A percentile compares a stretch with the other conserved stretches of the same genome.
Conservation (phyloP, 352 stramenopile species). For the Phytopythium kandeliae region DNA sequence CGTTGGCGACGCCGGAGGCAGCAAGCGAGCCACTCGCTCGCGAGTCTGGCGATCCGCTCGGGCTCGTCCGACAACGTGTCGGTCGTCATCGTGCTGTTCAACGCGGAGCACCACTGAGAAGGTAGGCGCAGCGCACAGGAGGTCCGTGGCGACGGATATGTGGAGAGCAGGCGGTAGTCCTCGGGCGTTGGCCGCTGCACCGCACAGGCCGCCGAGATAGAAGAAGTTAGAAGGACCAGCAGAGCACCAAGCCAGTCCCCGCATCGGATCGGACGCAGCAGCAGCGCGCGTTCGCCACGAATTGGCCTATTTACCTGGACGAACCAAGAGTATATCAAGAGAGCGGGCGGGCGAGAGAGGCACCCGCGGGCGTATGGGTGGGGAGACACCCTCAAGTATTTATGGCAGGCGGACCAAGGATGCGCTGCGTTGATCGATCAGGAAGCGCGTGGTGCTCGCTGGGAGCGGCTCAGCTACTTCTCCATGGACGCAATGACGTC, state of each 20-base stretch:
- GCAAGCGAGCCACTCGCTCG: conserved; percentile 78
- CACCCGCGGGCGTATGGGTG: not conserved
- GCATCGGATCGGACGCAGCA: too few species aligned
- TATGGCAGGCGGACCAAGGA: too few species aligned
- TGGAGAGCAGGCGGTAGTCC: not conserved
- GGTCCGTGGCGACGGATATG: not conserved
- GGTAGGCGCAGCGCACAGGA: too few species aligned
- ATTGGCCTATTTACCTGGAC: conserved; percentile 2
- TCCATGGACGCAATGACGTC: conserved; percentile 53
- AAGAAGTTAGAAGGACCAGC: not conserved
- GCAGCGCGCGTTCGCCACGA: not conserved
- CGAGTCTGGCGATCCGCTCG: conserved; percentile 82
- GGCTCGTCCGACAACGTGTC: conserved; percentile 87
- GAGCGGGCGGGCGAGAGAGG: not conserved
- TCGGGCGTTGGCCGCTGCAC: too few species aligned
- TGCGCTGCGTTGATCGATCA: too few species aligned
- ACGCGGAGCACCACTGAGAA: conserved; percentile 28
- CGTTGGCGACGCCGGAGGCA: conserved; percentile 9
- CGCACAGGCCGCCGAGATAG: not conserved
- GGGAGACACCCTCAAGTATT: conserved; percentile 1
- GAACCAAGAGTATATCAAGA: not conserved
- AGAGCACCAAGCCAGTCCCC: not conserved
- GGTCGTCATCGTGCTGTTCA: conserved; percentile 81
- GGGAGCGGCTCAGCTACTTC: conserved; percentile 18
- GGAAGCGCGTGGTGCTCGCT: too few species aligned